Percentiles rank a stretch among this genome's conserved stretches.
Evolutionary conservation across 116 monocot species (phyloP).

Genomic region (Dioscorea cayenensis): DNA sequence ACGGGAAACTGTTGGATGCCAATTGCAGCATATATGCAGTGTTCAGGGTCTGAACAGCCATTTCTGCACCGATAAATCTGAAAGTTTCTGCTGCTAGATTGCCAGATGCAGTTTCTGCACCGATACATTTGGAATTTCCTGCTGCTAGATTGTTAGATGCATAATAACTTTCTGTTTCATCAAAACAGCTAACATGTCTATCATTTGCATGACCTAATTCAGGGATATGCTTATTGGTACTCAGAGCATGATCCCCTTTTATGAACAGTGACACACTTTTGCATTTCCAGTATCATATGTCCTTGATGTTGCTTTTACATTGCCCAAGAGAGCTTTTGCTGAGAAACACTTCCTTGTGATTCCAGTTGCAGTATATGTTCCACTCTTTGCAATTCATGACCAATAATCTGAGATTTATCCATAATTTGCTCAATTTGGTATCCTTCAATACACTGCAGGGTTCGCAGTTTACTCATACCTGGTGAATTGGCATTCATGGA

Average conservation of each 20-base stretch:
- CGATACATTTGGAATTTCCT: not conserved
- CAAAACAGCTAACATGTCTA: not conserved
- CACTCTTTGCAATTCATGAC: not conserved
- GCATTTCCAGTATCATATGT: not conserved
- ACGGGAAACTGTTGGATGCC: conserved; percentile 7
- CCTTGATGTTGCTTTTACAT: not conserved
- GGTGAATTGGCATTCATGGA: not conserved
- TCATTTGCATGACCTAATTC: not conserved
- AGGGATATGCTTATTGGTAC: not conserved
- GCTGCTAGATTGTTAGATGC: not conserved
- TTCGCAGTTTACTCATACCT: not conserved
- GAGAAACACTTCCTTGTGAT: not conserved
- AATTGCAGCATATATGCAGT: conserved; percentile 19
- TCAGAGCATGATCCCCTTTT: not conserved
- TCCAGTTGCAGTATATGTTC: not conserved
- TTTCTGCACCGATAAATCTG: conserved; percentile 4
- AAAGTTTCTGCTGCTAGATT: not conserved
- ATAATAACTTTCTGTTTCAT: not conserved
- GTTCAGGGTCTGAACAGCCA: conserved; percentile 6
- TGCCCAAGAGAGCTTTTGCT: not conserved
- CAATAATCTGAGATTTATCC: not conserved
- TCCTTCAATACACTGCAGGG: not conserved
- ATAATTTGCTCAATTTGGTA: not conserved
- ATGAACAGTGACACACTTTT: not conserved
- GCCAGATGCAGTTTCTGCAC: conserved; percentile 4